Conservation (phyloP, 208 protist species). For the Tritrichomonas foetus region DNA sequence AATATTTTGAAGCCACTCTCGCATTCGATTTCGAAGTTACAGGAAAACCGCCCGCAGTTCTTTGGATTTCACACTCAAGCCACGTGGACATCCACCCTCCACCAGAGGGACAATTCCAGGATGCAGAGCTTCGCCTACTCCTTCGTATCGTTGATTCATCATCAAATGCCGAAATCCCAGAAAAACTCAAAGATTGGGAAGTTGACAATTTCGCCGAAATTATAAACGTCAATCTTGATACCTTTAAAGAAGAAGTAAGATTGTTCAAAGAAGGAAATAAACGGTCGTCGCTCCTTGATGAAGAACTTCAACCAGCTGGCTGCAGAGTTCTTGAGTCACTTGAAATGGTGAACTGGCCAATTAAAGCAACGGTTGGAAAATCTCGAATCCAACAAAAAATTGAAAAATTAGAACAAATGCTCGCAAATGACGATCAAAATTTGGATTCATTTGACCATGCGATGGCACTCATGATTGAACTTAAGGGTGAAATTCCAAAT, state of each 20-base stretch:
- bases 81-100: not conserved
- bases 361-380: not conserved
- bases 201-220: not conserved
- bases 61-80: not conserved
- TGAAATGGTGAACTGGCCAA: conserved; percentile 5
- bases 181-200: not conserved
- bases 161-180: not conserved
- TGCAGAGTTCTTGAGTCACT: not conserved
- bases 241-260: not conserved
- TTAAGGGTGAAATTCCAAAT: conserved; percentile 34
- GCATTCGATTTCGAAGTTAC: not conserved
- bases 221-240: not conserved
- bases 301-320: not conserved
- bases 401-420: not conserved
- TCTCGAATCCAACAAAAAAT: conserved; percentile 5
- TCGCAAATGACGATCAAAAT: not conserved
- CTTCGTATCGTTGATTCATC: not conserved
- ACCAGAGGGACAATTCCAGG: not conserved
- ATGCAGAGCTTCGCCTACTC: not conserved
- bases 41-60: not conserved
- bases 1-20: not conserved
- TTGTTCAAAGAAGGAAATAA: not conserved
- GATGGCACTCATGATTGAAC: not conserved
- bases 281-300: not conserved
- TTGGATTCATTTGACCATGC: not conserved